Percentiles rank a stretch among this genome's conserved stretches.
Evolutionary conservation across 345 rosid genomes (phyloP).

Genomic region (Eucalyptus caleyi): DNA sequence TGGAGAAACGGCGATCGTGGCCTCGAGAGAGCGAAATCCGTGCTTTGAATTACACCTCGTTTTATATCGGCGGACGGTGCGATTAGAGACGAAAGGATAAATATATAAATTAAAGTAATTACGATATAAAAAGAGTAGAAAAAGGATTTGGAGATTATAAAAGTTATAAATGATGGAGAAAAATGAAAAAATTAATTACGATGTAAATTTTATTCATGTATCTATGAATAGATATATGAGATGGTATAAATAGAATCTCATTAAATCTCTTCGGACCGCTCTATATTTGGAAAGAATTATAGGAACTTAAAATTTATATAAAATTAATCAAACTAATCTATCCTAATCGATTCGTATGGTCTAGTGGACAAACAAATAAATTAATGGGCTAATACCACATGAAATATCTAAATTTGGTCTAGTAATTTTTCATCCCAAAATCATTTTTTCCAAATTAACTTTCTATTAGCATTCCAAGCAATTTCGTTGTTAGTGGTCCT

Average conservation of each 20-base stretch:
- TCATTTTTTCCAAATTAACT: background rate
- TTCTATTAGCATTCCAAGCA: fast-evolving
- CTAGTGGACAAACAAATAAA: background rate
- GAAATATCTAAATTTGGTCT: background rate
- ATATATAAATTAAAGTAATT: background rate
- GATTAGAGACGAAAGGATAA: background rate
- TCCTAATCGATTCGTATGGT: too few species aligned
- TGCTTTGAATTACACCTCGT: background rate
- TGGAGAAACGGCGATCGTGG: background rate
- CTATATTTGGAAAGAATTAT: fast-evolving
- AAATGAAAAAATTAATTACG: fast-evolving
- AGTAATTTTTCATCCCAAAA: fast-evolving
- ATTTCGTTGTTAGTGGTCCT: background rate
- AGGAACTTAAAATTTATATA: too few species aligned
- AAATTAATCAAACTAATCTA: too few species aligned
- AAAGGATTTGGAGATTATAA: background rate
- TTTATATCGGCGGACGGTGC: background rate
- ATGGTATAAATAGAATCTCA: background rate
- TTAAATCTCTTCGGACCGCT: fast-evolving
- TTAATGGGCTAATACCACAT: fast-evolving
- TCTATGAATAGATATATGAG: background rate
- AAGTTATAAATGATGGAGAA: background rate
- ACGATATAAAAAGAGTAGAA: background rate
- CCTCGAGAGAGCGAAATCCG: background rate
- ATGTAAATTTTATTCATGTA: fast-evolving